Percentiles rank a stretch among this genome's conserved stretches.
These are phyloP conservation scores for Apostasia ramifera DNA, from an alignment of 106 monocot species.

Conservation along the genomic window DNA sequence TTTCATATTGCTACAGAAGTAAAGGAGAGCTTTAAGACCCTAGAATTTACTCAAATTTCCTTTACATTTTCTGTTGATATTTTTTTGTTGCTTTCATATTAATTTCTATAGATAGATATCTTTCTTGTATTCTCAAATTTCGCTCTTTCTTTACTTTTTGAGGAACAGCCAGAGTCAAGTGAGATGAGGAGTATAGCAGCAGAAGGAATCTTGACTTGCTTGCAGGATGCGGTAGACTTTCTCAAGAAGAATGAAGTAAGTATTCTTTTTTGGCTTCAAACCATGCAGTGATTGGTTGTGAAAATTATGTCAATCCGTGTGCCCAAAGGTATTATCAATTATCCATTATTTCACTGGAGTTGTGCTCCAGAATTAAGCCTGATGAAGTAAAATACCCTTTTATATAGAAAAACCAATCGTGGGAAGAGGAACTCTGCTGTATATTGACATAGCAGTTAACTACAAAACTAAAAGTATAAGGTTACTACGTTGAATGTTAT, in stretches of 20 bases:
- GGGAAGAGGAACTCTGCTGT: no score
- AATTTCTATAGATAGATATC: not conserved
- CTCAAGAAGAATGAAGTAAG: slow-evolving; percentile 60
- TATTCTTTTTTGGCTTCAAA: not conserved
- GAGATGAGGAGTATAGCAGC: slow-evolving; percentile 77
- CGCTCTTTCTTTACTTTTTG: not conserved
- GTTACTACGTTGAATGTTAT: no score
- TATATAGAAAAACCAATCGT: no score
- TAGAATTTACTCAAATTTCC: not conserved
- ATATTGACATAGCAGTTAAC: no score
- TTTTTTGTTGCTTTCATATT: not conserved
- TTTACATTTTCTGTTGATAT: not conserved
- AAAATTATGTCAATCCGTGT: not conserved
- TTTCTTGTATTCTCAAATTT: not conserved
- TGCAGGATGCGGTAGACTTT: slow-evolving; percentile 88
- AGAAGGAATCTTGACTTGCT: slow-evolving; percentile 86
- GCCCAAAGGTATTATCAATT: not conserved
- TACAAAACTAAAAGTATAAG: no score
- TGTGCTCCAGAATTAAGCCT: no score
- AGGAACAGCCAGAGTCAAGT: slow-evolving; percentile 58
- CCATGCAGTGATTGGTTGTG: not conserved
- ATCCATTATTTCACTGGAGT: no score
- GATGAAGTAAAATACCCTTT: no score
- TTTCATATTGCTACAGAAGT: no score
- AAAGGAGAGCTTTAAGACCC: no score